A percentile compares a stretch with the other conserved stretches of the same genome.
These are phyloP conservation scores for Fistulina hepatica DNA, from an alignment of 1,284 basidiomycete genomes.

Conservation along the genomic window DNA sequence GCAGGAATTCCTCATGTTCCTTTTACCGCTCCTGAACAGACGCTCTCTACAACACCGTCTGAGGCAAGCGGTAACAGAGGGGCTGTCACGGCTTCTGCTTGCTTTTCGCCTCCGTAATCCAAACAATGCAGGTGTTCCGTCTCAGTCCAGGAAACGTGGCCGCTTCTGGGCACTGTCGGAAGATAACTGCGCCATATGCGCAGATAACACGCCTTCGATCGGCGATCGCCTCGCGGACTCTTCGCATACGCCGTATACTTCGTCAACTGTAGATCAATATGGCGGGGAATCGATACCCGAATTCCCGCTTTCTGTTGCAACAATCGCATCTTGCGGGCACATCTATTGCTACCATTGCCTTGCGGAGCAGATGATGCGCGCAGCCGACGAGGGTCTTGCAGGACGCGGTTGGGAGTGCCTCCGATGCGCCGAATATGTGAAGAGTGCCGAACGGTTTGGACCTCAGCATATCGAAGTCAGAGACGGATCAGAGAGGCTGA, in stretches of 20 bases:
- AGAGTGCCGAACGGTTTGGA: slow-evolving; percentile 43
- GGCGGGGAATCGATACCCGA: slow-evolving; percentile 34
- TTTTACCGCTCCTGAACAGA: slow-evolving; percentile 75
- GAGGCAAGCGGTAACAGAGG: slow-evolving; percentile 31
- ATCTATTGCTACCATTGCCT: slow-evolving; percentile 85
- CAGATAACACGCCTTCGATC: slow-evolving; percentile 57
- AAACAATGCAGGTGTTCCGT: too few species aligned
- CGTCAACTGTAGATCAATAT: slow-evolving; percentile 13
- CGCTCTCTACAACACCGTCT: slow-evolving; percentile 53
- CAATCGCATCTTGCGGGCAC: slow-evolving; percentile 69
- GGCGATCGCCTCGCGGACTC: slow-evolving; percentile 30
- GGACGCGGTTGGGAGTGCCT: slow-evolving; percentile 69
- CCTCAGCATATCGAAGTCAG: too few species aligned
- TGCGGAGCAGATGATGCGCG: slow-evolving; percentile 66
- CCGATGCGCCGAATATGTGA: slow-evolving; percentile 56
- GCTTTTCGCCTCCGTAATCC: slow-evolving; percentile 14
- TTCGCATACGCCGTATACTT: too few species aligned
- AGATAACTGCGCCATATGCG: slow-evolving; percentile 72
- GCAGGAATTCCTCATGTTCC: slow-evolving; percentile 92
- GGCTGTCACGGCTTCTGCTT: slow-evolving; percentile 23
- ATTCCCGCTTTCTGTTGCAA: slow-evolving; percentile 61
- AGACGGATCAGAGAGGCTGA: too few species aligned
- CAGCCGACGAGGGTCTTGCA: slow-evolving; percentile 50
- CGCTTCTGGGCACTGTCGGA: slow-evolving; percentile 53
- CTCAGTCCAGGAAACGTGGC: too few species aligned